These are phyloP conservation scores for Primulina tabacum DNA, from an alignment of 257 asterid genomes.

Conservation along the genomic window DNA sequence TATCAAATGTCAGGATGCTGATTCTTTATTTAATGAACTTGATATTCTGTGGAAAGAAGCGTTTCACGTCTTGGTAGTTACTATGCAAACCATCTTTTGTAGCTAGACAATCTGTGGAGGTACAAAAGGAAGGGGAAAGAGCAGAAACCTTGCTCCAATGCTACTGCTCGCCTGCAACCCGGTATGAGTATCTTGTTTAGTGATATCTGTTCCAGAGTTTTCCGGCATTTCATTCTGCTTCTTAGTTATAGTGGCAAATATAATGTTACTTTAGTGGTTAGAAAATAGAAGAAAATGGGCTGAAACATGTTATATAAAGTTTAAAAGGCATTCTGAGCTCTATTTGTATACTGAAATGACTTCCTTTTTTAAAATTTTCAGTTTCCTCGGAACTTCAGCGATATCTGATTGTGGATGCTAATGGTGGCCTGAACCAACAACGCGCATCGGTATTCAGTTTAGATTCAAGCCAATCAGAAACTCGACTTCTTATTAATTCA, in stretches of 20 bases:
- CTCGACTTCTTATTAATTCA: neutral
- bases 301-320: neutral
- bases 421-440: constrained; percentile 93
- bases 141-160: constrained; percentile 47
- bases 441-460: constrained; percentile 68
- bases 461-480: neutral
- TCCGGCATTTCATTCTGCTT: neutral
- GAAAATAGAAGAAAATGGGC: neutral
- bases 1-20: neutral
- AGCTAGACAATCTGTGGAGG: constrained; percentile 77
- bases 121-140: constrained; percentile 71
- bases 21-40: constrained; percentile 9
- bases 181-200: constrained; percentile 29
- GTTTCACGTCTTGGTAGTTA: constrained; percentile 12
- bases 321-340: neutral
- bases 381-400: constrained; percentile 37
- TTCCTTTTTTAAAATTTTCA: constrained; percentile 15
- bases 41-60: constrained; percentile 9
- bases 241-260: neutral
- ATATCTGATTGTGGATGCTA: constrained; percentile 73
- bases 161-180: constrained; percentile 30
- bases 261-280: neutral
- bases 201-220: neutral
- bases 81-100: constrained; percentile 25
- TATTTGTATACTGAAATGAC: constrained; percentile 15